Evolutionary conservation across 2,329 filamentous ascomycete species (phyloP).

Genomic region (Ceratocystiopsis minuta): DNA sequence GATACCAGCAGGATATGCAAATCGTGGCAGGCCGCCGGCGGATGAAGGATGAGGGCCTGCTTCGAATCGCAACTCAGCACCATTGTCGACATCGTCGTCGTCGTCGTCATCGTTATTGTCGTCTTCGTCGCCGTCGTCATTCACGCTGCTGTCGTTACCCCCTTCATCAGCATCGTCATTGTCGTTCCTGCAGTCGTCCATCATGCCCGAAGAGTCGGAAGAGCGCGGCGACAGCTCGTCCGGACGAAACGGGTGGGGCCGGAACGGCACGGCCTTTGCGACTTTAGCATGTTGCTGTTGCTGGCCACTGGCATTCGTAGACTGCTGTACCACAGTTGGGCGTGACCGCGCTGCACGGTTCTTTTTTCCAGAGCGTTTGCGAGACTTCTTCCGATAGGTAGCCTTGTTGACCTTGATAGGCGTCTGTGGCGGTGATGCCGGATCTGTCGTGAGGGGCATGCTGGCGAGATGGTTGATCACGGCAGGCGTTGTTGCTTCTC

Average conservation of each 20-base stretch:
- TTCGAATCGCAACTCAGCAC: too few species aligned
- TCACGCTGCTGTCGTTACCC: neutral
- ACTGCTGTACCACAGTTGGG: neutral
- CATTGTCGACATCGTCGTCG: too few species aligned
- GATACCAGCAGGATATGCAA: too few species aligned
- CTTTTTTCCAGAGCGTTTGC: too few species aligned
- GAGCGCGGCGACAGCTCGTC: conserved; percentile 22
- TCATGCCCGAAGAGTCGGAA: conserved; percentile 13
- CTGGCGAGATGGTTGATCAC: neutral
- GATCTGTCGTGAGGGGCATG: conserved; percentile 13
- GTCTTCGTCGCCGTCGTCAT: conserved; percentile 1
- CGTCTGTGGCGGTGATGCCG: conserved; percentile 25
- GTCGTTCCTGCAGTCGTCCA: neutral
- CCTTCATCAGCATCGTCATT: conserved; percentile 2
- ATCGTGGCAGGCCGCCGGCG: too few species aligned
- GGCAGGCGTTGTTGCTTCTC: neutral
- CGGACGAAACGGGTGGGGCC: conserved; percentile 9
- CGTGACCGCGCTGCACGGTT: too few species aligned
- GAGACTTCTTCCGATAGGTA: conserved; percentile 11
- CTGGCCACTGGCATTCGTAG: conserved; percentile 5
- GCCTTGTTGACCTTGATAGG: conserved; percentile 19
- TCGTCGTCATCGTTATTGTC: neutral
- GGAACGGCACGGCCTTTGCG: too few species aligned
- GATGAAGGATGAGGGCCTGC: too few species aligned
- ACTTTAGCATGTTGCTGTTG: conserved; percentile 10